A percentile compares a stretch with the other conserved stretches of the same genome.
Evolutionary conservation across 768 basidiomycete species (phyloP).

Genomic region (Cystofilobasidium macerans): DNA sequence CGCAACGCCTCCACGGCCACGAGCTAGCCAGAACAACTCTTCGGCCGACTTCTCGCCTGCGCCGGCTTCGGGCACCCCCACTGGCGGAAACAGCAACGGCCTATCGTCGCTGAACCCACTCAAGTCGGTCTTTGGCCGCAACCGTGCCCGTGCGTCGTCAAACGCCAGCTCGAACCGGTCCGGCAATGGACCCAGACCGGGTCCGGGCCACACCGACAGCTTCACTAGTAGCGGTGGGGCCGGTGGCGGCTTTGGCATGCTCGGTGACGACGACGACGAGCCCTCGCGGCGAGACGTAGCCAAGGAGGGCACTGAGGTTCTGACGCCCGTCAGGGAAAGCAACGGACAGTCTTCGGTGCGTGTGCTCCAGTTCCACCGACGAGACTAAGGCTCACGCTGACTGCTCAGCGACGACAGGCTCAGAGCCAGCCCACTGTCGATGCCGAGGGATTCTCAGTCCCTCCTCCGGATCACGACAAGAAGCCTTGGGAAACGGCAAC

Average conservation of each 20-base stretch:
- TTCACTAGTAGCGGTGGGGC: too few relatives aligned
- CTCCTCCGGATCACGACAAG: slow-evolving; percentile 40
- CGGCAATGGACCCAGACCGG: neutral
- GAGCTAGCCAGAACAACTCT: slow-evolving; percentile 1
- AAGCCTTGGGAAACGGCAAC: slow-evolving; percentile 34
- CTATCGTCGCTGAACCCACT: slow-evolving; percentile 19
- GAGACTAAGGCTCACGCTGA: neutral
- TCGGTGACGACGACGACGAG: slow-evolving; percentile 19
- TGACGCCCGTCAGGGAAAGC: slow-evolving; percentile 4
- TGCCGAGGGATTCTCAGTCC: slow-evolving; percentile 40
- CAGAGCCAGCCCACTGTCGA: slow-evolving; percentile 32
- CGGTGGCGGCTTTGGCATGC: slow-evolving; percentile 21
- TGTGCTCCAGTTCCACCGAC: neutral
- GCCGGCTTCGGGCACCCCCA: neutral
- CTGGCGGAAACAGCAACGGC: neutral
- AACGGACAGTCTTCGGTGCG: slow-evolving; percentile 2
- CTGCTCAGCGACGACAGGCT: too few relatives aligned
- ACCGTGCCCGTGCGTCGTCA: slow-evolving; percentile 20
- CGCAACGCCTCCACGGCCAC: neutral
- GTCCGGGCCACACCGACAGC: neutral
- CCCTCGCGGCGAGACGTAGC: neutral
- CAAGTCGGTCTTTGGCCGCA: slow-evolving; percentile 27
- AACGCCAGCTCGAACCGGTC: slow-evolving; percentile 10
- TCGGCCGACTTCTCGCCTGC: slow-evolving; percentile 10
- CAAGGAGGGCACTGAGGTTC: slow-evolving; percentile 7